Evolutionary conservation across 768 basidiomycete genomes (phyloP).

Genomic region (Boletus pseudo-olivaceus): DNA sequence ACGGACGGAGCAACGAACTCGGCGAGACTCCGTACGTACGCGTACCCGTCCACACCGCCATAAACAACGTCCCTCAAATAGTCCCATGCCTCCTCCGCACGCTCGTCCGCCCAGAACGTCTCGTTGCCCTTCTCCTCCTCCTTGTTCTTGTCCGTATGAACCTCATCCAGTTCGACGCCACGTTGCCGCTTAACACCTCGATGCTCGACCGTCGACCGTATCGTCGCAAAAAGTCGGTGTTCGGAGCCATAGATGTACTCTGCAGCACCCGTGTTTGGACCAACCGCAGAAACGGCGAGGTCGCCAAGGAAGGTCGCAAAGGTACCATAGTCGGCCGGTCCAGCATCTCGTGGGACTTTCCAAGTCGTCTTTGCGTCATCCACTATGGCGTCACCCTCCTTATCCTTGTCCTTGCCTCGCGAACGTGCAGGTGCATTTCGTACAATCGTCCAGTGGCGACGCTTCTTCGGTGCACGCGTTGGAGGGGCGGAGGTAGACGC

Average conservation of each 20-base stretch:
- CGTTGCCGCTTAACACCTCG: constrained; percentile 16
- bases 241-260: constrained; percentile 17
- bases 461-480: constrained; percentile 23
- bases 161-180: constrained; percentile 10
- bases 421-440: constrained; percentile 48
- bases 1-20: constrained; percentile 52
- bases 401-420: constrained; percentile 42
- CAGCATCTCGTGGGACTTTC: constrained; percentile 51
- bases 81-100: constrained; percentile 56
- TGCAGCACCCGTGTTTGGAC: constrained; percentile 17
- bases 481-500: constrained; percentile 1
- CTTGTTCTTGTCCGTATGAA: not conserved
- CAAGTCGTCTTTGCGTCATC: constrained; percentile 33
- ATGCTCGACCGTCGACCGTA: constrained; percentile 35
- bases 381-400: constrained; percentile 42
- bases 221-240: constrained; percentile 32
- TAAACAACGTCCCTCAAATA: constrained; percentile 74
- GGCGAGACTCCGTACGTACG: constrained; percentile 73
- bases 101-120: constrained; percentile 47
- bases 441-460: constrained; percentile 59
- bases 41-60: constrained; percentile 72
- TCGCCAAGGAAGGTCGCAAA: constrained; percentile 52
- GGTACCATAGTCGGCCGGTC: constrained; percentile 58
- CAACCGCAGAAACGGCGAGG: constrained; percentile 31
- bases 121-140: constrained; percentile 15